Base-by-base conservation (phyloP, 257 asterid genomes). In the Linaria vulgaris region DNA sequence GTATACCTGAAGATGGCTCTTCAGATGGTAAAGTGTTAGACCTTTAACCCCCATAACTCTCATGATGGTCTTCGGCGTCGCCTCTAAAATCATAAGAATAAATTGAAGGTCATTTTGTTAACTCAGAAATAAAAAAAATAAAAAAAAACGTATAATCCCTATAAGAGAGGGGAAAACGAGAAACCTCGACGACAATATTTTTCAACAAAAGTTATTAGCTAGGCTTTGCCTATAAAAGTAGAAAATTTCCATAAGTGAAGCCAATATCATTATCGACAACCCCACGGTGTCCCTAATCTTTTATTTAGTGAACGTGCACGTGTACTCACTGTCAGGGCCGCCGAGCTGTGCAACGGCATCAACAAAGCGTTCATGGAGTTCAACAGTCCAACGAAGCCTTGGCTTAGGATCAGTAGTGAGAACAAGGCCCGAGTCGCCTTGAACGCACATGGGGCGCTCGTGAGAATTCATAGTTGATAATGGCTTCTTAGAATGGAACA, bases 11-110 rank as follows among this genome's bases (percentile, higher is more conserved):
- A 92, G 97, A 72, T 92, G 99, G 84, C 99, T 92, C 91, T 92
- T 92, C 84, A 92, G 97, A 85, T 92, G 99, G 82, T 92, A 92
- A 31, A 92, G 96, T 5, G 97, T 92, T 31, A 92, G 88, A 17
- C 99, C 97, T 76, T 87, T 89, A 37, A 92, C 96, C 60, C 96
- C 99, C 99, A 92, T 92, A 63, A 86, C 99, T 64, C 97, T 78
- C 97, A 89, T 89, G 79, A 92, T 89, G 9, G 96, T 92, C 82
- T 92, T 92, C 5, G 99, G 99, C 10, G 99, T 92, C 45, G 99
- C 99, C 85, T 92, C 99, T 92, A 52, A 66, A 76, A 21, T 3
- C 58, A 9, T 11, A 15, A 24, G 14, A 20, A 10, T n/a, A n/a
- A n/a, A n/a, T n/a, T n/a, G n/a, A n/a, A n/a, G n/a, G n/a, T n/a